Conservation (phyloP, 2,329 filamentous ascomycete species). For the Venturia nashicola region DNA sequence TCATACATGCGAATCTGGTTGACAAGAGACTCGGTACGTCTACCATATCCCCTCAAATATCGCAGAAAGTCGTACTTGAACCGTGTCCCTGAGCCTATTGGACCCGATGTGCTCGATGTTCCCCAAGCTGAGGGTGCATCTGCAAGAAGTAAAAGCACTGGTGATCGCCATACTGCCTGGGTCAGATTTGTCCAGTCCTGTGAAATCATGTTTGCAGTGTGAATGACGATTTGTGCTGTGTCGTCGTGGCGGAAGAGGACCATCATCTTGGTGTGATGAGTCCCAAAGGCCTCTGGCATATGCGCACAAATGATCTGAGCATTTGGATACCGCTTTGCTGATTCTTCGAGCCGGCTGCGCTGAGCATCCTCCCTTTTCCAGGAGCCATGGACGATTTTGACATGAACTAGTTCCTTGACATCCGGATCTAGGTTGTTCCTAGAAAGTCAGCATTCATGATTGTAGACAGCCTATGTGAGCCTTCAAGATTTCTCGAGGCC, state of each 20-base stretch:
- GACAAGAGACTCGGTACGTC: constrained; percentile 41
- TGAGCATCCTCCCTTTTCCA: constrained; percentile 56
- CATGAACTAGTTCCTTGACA: constrained; percentile 36
- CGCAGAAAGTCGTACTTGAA: constrained; percentile 67
- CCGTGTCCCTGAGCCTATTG: constrained; percentile 48
- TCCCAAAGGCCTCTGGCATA: constrained; percentile 76
- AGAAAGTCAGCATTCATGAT: too few relatives aligned
- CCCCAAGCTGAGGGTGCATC: constrained; percentile 5
- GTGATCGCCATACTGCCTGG: constrained; percentile 71
- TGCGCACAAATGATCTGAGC: constrained; percentile 55
- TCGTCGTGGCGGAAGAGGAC: constrained; percentile 69
- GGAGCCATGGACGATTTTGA: constrained; percentile 51
- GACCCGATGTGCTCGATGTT: constrained; percentile 5
- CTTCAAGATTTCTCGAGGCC: too few relatives aligned
- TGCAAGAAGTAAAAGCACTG: constrained; percentile 25
- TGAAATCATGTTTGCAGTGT: constrained; percentile 84
- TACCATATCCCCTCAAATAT: constrained; percentile 61
- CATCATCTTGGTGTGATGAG: constrained; percentile 80
- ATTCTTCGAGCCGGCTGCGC: constrained; percentile 38
- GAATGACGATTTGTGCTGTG: constrained; percentile 66
- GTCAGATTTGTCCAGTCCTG: constrained; percentile 84
- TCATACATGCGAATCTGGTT: constrained; percentile 50
- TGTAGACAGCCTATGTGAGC: too few relatives aligned
- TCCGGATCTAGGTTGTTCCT: constrained; percentile 41
- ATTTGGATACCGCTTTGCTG: constrained; percentile 50